These are phyloP conservation scores for Hymenoscyphus fraxineus DNA, from an alignment of 2,329 filamentous ascomycete species.

Conservation along the genomic window DNA sequence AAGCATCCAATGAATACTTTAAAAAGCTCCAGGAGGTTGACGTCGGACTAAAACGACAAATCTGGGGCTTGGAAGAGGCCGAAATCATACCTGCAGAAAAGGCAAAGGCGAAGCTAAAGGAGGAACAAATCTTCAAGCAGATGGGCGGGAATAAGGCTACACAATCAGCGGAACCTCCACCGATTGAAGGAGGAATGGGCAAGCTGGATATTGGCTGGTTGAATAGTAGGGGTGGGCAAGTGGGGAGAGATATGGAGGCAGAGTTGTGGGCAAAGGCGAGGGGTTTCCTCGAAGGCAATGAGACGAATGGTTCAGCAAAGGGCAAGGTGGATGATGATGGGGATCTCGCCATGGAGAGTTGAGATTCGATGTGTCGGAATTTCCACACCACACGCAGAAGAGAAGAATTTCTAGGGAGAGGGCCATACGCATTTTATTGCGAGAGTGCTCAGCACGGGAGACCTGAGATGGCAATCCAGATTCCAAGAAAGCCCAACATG, in stretches of 20 bases:
- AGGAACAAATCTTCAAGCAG: constrained; percentile 8
- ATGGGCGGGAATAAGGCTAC: constrained; percentile 18
- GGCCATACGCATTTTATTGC: not conserved
- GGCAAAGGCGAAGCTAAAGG: constrained; percentile 23
- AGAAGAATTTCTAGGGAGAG: not conserved
- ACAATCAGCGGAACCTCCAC: constrained; percentile 21
- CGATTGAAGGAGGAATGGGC: constrained; percentile 44
- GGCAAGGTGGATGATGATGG: constrained; percentile 7
- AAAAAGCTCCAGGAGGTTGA: constrained; percentile 69
- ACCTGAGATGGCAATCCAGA: not conserved
- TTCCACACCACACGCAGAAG: too few relatives aligned
- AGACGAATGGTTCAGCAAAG: constrained; percentile 13
- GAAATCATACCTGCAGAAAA: constrained; percentile 57
- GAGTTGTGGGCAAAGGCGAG: constrained; percentile 69
- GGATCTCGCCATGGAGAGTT: constrained; percentile 11
- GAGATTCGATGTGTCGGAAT: constrained; percentile 1
- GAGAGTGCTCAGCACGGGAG: not conserved
- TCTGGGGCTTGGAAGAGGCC: constrained; percentile 77
- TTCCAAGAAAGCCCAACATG: not conserved
- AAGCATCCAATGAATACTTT: constrained; percentile 64
- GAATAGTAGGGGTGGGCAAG: constrained; percentile 78
- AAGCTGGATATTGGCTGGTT: constrained; percentile 80
- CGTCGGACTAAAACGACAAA: constrained; percentile 69
- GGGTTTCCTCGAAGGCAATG: constrained; percentile 47
- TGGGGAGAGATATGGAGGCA: constrained; percentile 77